These are phyloP conservation scores for Cephaloascus albidus DNA, from an alignment of 805 yeast species.

Conservation along the genomic window DNA sequence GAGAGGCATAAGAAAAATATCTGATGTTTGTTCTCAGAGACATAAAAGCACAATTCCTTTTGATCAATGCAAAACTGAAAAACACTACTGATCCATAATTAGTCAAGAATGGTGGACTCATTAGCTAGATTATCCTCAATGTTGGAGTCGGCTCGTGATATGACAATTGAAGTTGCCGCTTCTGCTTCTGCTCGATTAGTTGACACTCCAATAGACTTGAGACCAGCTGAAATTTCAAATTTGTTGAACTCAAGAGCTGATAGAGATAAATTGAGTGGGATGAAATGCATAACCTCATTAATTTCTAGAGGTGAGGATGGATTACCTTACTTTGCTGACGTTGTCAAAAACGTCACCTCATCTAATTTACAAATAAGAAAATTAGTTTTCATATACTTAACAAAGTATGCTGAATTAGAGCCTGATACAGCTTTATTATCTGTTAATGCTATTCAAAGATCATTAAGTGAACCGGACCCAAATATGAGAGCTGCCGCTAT, in stretches of 20 bases:
- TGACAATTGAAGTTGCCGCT: conserved; percentile 77
- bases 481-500: conserved; percentile 64
- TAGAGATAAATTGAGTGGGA: conserved; percentile 34
- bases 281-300: conserved; percentile 29
- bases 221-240: conserved; percentile 58
- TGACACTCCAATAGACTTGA: conserved; percentile 49
- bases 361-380: conserved; percentile 50
- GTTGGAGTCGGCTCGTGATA: conserved; percentile 70
- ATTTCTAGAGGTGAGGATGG: conserved; percentile 29
- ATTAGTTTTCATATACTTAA: conserved; percentile 67
- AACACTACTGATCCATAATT: too few relatives aligned
- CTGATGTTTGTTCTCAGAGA: too few relatives aligned
- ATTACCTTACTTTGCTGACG: conserved; percentile 62
- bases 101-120: conserved; percentile 34
- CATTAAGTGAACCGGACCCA: conserved; percentile 62
- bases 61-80: too few relatives aligned
- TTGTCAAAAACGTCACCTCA: conserved; percentile 79
- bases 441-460: conserved; percentile 85
- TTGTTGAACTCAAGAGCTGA: conserved; percentile 62
- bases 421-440: conserved; percentile 87
- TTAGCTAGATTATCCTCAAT: conserved; percentile 57
- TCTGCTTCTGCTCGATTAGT: conserved; percentile 61
- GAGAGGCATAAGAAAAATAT: too few relatives aligned
- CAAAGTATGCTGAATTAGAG: conserved; percentile 70
- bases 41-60: too few relatives aligned